Percentiles rank a stretch among this genome's conserved stretches.
phyloP scores from a whole-genome alignment of 352 stramenopile species.

The Paralagenidium karlingii region DNA sequence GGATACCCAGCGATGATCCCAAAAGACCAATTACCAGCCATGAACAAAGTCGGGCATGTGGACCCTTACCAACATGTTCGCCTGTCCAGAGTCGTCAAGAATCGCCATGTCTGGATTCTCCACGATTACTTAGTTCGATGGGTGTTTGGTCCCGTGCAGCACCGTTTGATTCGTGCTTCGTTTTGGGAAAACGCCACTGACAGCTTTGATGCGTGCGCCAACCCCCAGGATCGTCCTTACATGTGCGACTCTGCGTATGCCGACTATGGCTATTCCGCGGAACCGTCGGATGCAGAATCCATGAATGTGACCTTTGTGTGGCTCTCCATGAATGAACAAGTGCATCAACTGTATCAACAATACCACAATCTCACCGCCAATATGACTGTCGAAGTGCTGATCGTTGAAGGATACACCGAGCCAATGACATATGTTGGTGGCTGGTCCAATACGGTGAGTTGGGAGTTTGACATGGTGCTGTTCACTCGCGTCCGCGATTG shows the following conservation, averaged over 20 bases:
- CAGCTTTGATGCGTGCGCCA: conserved; percentile 23
- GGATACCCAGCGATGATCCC: too few relatives aligned
- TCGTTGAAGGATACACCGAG: conserved; percentile 38
- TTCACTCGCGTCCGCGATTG: conserved; percentile 27
- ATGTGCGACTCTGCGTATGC: conserved; percentile 43
- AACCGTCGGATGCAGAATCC: conserved; percentile 1
- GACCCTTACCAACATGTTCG: conserved; percentile 20
- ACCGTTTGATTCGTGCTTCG: conserved; percentile 35
- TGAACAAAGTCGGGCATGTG: too few relatives aligned
- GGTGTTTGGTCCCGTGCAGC: conserved; percentile 38
- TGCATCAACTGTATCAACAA: conserved; percentile 12
- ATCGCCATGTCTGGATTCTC: conserved; percentile 26
- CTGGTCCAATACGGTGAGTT: conserved; percentile 27
- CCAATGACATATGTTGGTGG: conserved; percentile 30
- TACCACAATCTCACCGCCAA: conserved; percentile 7
- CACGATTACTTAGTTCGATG: conserved; percentile 35
- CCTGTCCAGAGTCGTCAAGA: conserved; percentile 26
- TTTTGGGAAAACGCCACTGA: conserved; percentile 25
- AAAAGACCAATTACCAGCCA: too few relatives aligned
- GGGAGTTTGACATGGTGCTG: conserved; percentile 33
- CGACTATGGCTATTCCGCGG: conserved; percentile 14
- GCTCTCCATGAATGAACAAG: conserved; percentile 20
- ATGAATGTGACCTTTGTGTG: conserved; percentile 14
- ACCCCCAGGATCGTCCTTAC: conserved; percentile 32
- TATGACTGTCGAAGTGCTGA: conserved; percentile 24